Evolutionary conservation across 108 stramenopile genomes (phyloP).

Genomic region (Aurantiochytrium sp.): DNA sequence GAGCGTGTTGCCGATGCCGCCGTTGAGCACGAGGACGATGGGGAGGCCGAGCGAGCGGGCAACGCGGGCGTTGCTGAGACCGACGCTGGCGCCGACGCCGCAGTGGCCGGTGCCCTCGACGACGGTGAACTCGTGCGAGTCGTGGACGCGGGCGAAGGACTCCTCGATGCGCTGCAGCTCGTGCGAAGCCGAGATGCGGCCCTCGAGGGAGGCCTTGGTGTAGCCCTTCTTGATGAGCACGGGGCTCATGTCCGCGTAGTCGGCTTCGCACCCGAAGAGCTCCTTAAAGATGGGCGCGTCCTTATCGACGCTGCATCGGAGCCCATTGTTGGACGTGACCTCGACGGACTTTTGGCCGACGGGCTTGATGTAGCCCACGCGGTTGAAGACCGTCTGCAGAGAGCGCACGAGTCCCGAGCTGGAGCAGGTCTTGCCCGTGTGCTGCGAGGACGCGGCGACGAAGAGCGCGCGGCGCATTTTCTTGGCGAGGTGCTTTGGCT

Average conservation of each 20-base stretch:
- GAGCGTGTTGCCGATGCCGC: conserved; percentile 22
- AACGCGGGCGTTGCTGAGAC: conserved; percentile 29
- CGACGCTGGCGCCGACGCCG: conserved; percentile 12
- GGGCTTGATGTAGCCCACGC: conserved; percentile 33
- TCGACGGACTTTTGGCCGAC: conserved; percentile 27
- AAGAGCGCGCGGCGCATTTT: conserved; percentile 15
- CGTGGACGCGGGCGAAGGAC: neutral
- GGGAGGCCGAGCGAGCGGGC: neutral
- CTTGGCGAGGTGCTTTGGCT: neutral
- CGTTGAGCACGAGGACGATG: conserved; percentile 28
- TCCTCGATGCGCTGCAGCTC: neutral
- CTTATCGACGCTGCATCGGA: conserved; percentile 23
- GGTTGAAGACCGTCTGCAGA: neutral
- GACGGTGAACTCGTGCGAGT: conserved; percentile 16
- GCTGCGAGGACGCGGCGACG: conserved; percentile 37
- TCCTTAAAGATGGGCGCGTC: conserved; percentile 31
- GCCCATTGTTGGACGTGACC: neutral
- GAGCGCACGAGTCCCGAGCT: conserved; percentile 4
- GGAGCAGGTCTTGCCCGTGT: conserved; percentile 35
- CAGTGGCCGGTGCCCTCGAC: conserved; percentile 31
- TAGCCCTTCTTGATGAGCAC: conserved; percentile 19
- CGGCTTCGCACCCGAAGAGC: neutral
- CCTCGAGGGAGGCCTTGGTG: conserved; percentile 28
- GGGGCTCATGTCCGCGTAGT: conserved; percentile 8
- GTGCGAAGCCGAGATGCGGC: neutral